Evolutionary conservation across 192 early-diverging fungal genomes (phyloP).

Genomic region (Rhizophagus sp.): DNA sequence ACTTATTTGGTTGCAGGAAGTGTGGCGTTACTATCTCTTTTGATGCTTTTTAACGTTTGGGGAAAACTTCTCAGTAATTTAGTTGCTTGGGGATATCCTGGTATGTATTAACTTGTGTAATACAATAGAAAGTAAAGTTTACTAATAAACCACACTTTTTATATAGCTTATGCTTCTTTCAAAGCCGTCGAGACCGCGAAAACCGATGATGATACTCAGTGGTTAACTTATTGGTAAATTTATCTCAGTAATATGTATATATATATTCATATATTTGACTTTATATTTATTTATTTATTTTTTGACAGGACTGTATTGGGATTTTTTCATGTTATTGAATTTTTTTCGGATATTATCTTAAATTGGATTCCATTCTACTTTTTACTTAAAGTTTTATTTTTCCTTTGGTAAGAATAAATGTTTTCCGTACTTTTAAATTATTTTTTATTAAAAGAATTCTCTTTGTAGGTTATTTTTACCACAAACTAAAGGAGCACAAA

Average conservation of each 20-base stretch:
- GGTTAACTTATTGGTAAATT: constrained; percentile 86
- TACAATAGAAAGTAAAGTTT: background rate
- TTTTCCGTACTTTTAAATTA: constrained; percentile 1
- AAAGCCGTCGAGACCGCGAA: constrained; percentile 83
- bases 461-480: constrained; percentile 8
- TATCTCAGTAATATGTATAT: background rate
- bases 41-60: constrained; percentile 91
- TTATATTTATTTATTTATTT: background rate
- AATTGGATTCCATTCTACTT: constrained; percentile 98
- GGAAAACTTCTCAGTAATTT: constrained; percentile 79
- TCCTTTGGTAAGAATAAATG: constrained; percentile 77
- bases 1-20: constrained; percentile 70
- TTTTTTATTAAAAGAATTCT: background rate
- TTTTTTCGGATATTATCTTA: constrained; percentile 81
- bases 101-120: constrained; percentile 34
- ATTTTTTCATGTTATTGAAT: constrained; percentile 83
- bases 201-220: constrained; percentile 82
- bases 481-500: constrained; percentile 68
- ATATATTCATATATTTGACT: background rate
- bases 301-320: constrained; percentile 74
- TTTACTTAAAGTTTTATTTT: constrained; percentile 82
- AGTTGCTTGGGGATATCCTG: constrained; percentile 92
- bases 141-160: background rate
- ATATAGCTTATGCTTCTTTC: constrained; percentile 83
- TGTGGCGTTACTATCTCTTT: constrained; percentile 58